These are phyloP conservation scores for Apodospora peruviana DNA, from an alignment of 495 filamentous ascomycete species.

Conservation along the genomic window DNA sequence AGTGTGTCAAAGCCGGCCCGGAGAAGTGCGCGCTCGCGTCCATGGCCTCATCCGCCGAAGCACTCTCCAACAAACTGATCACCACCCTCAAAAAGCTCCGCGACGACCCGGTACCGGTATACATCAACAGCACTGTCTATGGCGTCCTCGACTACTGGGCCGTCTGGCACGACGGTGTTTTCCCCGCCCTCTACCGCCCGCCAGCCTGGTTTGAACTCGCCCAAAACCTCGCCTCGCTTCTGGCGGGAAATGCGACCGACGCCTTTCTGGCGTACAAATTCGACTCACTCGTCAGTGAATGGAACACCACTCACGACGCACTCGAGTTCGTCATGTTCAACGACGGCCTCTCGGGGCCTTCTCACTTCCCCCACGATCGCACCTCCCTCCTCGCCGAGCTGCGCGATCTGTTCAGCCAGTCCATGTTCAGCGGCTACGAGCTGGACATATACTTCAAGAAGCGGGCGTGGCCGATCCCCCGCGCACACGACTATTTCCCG, in stretches of 20 bases:
- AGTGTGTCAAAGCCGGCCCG: conserved; percentile 35
- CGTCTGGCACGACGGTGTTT: conserved; percentile 31
- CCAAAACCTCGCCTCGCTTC: conserved; percentile 25
- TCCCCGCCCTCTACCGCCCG: conserved; percentile 32
- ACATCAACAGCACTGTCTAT: conserved; percentile 33
- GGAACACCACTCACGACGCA: conserved; percentile 11
- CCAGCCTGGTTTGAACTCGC: conserved; percentile 30
- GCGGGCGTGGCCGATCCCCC: conserved; percentile 33
- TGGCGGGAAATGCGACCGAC: conserved; percentile 37
- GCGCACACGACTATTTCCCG: conserved; percentile 34
- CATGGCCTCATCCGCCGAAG: conserved; percentile 22
- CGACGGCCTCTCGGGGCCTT: conserved; percentile 24
- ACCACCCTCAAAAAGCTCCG: conserved; percentile 19
- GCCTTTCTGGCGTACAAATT: conserved; percentile 31
- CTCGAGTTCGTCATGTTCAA: conserved; percentile 23
- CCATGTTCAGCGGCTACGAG: conserved; percentile 16
- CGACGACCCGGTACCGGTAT: conserved; percentile 32
- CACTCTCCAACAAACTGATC: conserved; percentile 23
- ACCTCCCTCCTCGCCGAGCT: conserved; percentile 20
- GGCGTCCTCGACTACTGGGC: conserved; percentile 32
- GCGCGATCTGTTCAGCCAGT: conserved; percentile 21
- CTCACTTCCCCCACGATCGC: conserved; percentile 24
- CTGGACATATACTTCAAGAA: conserved; percentile 27
- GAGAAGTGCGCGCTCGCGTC: conserved; percentile 28
- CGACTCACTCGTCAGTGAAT: conserved; percentile 1